These are phyloP conservation scores for Kazachstania martiniae DNA, from an alignment of 805 yeast genomes.

Conservation along the genomic window DNA sequence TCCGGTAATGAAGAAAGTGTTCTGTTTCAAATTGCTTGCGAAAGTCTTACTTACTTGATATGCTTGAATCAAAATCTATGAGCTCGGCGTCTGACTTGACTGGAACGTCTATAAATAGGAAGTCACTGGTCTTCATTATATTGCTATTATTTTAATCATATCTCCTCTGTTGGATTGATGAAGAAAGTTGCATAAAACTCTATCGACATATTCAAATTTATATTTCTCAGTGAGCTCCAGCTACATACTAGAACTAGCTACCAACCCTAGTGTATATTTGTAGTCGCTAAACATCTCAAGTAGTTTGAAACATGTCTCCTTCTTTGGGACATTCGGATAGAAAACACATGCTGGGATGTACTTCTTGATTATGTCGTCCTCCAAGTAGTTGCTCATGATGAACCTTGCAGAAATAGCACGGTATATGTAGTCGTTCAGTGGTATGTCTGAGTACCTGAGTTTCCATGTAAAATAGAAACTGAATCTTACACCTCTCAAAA, in stretches of 20 bases:
- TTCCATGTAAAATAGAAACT: slow-evolving; percentile 1
- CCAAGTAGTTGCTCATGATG: slow-evolving; percentile 3
- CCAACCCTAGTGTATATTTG: not conserved
- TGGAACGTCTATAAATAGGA: not conserved
- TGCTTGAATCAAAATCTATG: not conserved
- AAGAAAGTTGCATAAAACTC: not conserved
- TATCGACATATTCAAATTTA: not conserved
- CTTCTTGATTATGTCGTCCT: slow-evolving; percentile 1
- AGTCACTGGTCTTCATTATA: not conserved
- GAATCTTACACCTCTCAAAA: slow-evolving; percentile 1
- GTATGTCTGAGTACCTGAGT: not conserved
- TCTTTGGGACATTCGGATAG: slow-evolving; percentile 1
- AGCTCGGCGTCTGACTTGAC: not conserved
- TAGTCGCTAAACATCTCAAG: not conserved
- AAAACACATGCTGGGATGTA: slow-evolving; percentile 1
- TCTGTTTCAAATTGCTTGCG: not conserved
- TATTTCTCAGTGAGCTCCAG: not conserved
- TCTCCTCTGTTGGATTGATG: not conserved
- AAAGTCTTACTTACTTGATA: too few relatives aligned
- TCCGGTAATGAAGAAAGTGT: not conserved
- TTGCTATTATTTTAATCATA: not conserved
- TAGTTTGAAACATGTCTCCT: slow-evolving; percentile 2
- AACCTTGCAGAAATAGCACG: slow-evolving; percentile 1
- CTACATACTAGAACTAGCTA: not conserved
- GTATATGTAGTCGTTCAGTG: not conserved